Conservation (phyloP, 73 alveolate species). For the Paraurostyla sp. region DNA sequence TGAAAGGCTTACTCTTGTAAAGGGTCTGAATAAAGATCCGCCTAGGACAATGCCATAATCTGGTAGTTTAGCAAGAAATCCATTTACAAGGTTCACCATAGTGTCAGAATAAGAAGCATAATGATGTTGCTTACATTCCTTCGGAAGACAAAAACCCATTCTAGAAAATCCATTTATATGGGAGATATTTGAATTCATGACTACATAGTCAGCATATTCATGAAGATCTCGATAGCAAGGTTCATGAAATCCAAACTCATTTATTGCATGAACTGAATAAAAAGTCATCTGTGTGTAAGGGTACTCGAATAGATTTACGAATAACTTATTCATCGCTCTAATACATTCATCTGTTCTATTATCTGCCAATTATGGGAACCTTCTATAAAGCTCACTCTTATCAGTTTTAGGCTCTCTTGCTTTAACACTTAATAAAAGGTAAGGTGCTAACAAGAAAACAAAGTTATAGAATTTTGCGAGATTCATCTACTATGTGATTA, state of each 20-base stretch:
- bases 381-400: conserved; percentile 24
- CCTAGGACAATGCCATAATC: background rate
- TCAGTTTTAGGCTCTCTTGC: conserved; percentile 17
- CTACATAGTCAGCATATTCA: conserved; percentile 47
- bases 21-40: conserved; percentile 7
- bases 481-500: no score
- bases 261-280: conserved; percentile 33
- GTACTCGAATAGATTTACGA: background rate
- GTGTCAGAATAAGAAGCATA: background rate
- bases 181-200: conserved; percentile 29
- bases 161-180: conserved; percentile 8
- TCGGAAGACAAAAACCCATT: conserved; percentile 56
- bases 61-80: conserved; percentile 2
- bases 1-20: conserved; percentile 10
- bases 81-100: conserved; percentile 4
- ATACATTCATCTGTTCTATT: conserved; percentile 20
- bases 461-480: no score
- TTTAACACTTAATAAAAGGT: no score
- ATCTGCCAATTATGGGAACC: conserved; percentile 3
- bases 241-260: conserved; percentile 45
- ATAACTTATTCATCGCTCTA: conserved; percentile 10
- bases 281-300: conserved; percentile 29
- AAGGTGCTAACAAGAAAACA: no score
- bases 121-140: conserved; percentile 39
- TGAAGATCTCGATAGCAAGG: conserved; percentile 24